Base-by-base conservation (phyloP, 1,139 yeast species). In the Geotrichum phurueaensis region DNA sequence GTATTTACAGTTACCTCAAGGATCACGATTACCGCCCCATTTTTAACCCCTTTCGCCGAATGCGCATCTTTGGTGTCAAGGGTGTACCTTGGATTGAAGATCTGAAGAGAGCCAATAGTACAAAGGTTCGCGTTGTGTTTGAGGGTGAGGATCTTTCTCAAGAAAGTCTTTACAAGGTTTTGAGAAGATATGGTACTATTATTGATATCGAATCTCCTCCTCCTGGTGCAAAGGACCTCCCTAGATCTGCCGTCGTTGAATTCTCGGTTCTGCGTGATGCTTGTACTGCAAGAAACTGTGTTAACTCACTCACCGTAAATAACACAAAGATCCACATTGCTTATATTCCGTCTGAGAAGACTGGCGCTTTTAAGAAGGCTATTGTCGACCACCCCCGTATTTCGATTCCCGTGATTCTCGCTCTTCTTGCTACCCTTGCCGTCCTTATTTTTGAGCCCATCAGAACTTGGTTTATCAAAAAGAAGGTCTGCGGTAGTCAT, bases 31-130 rank as follows among this genome's bases (percentile, higher is more conserved):
- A 57, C 52, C 63, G 66, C 3, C 62, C 66, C 13, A 53, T 64
- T 62, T 67, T 62, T 54, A 62, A 65, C 55, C 65, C 80, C 65
- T 65, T 73, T 69, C 63, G 77, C 72, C 60, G 75, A 72, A 69
- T 79, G 84, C 74, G 72, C 75, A 69, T 87, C 77, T 60, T 87
- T 79, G 84, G 89, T 0, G 98, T 95, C 0, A 86, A 87, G 66
- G 99, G 99, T 62, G 80, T 84, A 0, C 99, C 99, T 0, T 94
- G 98, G 97, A 88, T 94, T 65, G 98, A 94, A 73, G 99, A 94
- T 71, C 78, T 94, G 70, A 81, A 88, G 66, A 77, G 97, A 65
- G 81, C 81, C 65, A 96, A 96, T 10, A 84, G 87, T 63, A 75
- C 79, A 13, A 78, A 79, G 25, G 74, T 94, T 45, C 80, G 82